Percentiles rank a stretch among this genome's conserved stretches.
Evolutionary conservation across 2,329 filamentous ascomycete genomes (phyloP).

Genomic region (Xylaria hypoxylon): DNA sequence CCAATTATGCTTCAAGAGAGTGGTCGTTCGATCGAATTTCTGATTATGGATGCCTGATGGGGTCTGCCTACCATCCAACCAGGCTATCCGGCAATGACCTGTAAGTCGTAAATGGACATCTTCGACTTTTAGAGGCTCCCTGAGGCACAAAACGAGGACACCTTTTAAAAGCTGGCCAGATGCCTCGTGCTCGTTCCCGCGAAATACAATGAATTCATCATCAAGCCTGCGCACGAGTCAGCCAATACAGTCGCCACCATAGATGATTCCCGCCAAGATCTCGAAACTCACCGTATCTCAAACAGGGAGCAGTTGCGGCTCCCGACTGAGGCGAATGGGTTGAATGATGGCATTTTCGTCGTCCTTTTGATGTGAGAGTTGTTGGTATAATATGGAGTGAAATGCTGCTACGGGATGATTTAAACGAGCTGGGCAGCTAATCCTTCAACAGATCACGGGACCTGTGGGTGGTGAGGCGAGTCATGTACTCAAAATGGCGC

Average conservation of each 20-base stretch:
- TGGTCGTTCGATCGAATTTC: conserved; percentile 68
- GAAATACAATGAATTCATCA: conserved; percentile 82
- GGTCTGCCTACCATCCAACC: conserved; percentile 59
- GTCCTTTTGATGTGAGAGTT: neutral
- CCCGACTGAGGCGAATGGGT: conserved; percentile 65
- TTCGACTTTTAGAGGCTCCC: conserved; percentile 75
- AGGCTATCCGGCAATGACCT: conserved; percentile 77
- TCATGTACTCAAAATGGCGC: conserved; percentile 26
- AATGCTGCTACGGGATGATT: conserved; percentile 24
- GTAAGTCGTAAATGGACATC: conserved; percentile 78
- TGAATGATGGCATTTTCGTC: conserved; percentile 65
- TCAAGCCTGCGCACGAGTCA: conserved; percentile 68
- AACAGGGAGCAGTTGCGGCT: conserved; percentile 66
- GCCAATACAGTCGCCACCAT: neutral
- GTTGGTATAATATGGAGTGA: conserved; percentile 30
- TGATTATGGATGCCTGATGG: conserved; percentile 70
- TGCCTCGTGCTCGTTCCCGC: conserved; percentile 79
- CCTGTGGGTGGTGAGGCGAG: conserved; percentile 26
- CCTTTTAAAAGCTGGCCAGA: conserved; percentile 80
- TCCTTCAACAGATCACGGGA: conserved; percentile 22
- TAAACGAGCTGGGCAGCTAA: conserved; percentile 5
- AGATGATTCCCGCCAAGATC: neutral
- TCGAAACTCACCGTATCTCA: conserved; percentile 64
- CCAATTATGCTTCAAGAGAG: conserved; percentile 78
- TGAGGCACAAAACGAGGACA: conserved; percentile 78